phyloP scores from a whole-genome alignment of 352 stramenopile genomes.

The Globisporangium acanthophoron region DNA sequence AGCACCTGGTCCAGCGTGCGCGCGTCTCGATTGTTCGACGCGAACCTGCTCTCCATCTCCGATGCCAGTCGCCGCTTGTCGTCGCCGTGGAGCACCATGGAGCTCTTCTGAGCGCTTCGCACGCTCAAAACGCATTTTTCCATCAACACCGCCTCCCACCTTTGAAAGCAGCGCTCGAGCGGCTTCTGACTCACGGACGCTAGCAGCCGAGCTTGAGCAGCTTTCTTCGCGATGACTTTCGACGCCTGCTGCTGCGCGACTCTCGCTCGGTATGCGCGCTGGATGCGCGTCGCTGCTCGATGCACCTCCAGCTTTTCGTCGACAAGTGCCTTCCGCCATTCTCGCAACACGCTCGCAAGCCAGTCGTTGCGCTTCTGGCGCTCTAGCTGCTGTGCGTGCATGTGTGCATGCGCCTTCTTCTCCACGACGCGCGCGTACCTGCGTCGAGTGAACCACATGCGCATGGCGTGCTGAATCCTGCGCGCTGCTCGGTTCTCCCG shows the following conservation, averaged over 20 bases:
- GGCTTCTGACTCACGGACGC: conserved; percentile 43
- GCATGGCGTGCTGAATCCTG: conserved; percentile 38
- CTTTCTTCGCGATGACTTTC: conserved; percentile 40
- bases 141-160: conserved; percentile 45
- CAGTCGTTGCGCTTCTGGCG: conserved; percentile 11
- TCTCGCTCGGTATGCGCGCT: conserved; percentile 39
- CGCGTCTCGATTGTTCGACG: neutral
- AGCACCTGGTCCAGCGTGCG: conserved; percentile 52
- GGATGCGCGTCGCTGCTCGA: conserved; percentile 32
- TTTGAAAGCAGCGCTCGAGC: conserved; percentile 49
- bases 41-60: conserved; percentile 12
- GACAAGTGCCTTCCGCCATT: conserved; percentile 17
- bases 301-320: conserved; percentile 14
- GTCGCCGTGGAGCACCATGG: conserved; percentile 7
- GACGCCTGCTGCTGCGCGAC: conserved; percentile 36
- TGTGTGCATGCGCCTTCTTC: conserved; percentile 18
- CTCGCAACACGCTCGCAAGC: conserved; percentile 19
- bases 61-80: conserved; percentile 12
- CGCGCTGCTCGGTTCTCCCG: conserved; percentile 29
- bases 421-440: conserved; percentile 35
- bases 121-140: conserved; percentile 43
- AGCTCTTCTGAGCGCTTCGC: conserved; percentile 19
- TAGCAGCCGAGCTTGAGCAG: conserved; percentile 38
- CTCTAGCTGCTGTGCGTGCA: conserved; percentile 8
- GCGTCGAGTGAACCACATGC: conserved; percentile 36